Percentiles rank a stretch among this genome's conserved stretches.
Conservation (phyloP, 306 rosid genomes). For the Acacia melanoxylon region DNA sequence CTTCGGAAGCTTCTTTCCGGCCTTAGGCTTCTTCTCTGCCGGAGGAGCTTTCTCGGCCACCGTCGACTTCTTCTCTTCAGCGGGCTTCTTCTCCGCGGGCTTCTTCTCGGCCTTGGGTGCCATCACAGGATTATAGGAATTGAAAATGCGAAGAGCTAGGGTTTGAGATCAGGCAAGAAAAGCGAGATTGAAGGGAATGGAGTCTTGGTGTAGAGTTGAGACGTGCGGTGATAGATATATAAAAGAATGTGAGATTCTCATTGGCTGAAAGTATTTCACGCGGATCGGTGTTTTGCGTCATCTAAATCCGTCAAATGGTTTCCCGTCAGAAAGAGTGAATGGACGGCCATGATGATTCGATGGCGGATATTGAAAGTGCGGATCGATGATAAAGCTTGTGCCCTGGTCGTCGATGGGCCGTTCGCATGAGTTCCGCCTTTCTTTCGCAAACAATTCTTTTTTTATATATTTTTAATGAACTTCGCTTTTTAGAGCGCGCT, state of each 20-base stretch:
- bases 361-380: neutral
- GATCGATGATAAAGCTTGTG: conserved; percentile 29
- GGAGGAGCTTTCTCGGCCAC: conserved; percentile 70
- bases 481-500: neutral
- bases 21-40: conserved; percentile 77
- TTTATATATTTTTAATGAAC: neutral
- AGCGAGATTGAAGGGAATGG: too few species aligned
- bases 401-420: neutral
- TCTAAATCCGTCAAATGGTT: neutral
- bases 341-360: neutral
- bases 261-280: conserved; percentile 10
- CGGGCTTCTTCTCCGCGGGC: conserved; percentile 68
- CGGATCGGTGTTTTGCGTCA: conserved; percentile 38
- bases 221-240: conserved; percentile 10
- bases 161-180: neutral
- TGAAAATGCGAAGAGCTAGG: neutral
- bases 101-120: conserved; percentile 72
- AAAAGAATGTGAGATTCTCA: neutral
- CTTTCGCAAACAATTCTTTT: neutral
- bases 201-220: rapidly evolving
- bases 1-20: conserved; percentile 78
- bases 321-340: rapidly evolving
- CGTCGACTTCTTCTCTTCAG: conserved; percentile 61
- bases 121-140: conserved; percentile 30
- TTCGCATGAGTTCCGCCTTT: neutral